phyloP scores from a whole-genome alignment of 208 protist genomes.

The Crithidia thermophila region DNA sequence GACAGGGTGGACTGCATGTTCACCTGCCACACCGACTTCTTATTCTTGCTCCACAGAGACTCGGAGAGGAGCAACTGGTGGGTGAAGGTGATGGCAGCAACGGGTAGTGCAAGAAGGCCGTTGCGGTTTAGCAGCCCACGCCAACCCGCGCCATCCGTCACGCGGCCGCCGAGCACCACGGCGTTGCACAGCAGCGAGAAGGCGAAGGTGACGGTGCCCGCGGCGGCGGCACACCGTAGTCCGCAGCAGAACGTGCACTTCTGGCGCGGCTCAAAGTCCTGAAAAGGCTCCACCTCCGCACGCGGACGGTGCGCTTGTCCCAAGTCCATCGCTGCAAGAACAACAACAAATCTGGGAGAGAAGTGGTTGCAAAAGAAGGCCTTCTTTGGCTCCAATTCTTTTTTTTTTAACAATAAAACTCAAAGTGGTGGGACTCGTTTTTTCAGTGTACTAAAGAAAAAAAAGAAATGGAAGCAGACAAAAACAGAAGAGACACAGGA shows the following conservation, averaged over 20 bases:
- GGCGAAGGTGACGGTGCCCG: slow-evolving; percentile 38
- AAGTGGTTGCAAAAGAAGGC: neutral
- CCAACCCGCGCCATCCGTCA: slow-evolving; percentile 55
- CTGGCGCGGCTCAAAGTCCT: slow-evolving; percentile 55
- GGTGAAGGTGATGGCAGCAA: slow-evolving; percentile 77
- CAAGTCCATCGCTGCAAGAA: slow-evolving; percentile 53
- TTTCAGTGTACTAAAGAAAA: neutral
- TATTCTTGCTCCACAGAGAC: slow-evolving; percentile 85
- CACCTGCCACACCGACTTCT: slow-evolving; percentile 67
- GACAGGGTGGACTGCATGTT: slow-evolving; percentile 68
- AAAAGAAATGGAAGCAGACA: neutral
- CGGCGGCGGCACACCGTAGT: slow-evolving; percentile 43
- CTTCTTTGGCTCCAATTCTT: no score
- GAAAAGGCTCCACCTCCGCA: slow-evolving; percentile 41
- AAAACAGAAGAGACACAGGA: no score
- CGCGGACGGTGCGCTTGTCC: slow-evolving; percentile 64
- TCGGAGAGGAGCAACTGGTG: slow-evolving; percentile 84
- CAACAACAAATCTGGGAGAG: slow-evolving; percentile 18
- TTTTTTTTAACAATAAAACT: no score
- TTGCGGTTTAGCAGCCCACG: slow-evolving; percentile 69
- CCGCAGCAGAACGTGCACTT: slow-evolving; percentile 86
- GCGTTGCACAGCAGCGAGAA: slow-evolving; percentile 73
- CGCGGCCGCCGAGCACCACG: slow-evolving; percentile 42
- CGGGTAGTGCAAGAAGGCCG: slow-evolving; percentile 62
- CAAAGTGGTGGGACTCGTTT: no score